Evolutionary conservation across 83 land plant species (phyloP), one percentile per base, ranked within the genome.

Genomic region (Isoetes engelmannii): DNA sequence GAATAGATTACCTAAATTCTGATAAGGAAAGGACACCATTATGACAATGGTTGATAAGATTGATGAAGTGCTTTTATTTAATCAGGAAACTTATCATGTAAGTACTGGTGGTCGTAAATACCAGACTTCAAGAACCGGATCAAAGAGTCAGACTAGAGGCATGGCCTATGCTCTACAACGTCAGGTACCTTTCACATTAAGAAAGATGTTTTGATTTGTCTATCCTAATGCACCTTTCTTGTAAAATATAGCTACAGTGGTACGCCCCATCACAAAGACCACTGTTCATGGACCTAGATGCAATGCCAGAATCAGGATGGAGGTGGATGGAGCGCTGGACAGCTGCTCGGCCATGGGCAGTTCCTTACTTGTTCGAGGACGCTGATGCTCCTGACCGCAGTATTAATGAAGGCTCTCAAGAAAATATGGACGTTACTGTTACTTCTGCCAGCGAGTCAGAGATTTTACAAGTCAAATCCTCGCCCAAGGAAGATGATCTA

Each of bases 261-360:
- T 63, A 77, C 57, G 68, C 71, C 47, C 59, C 80, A 28, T 28
- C 37, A 28, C 56, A 54, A 6, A 65, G 63, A 67, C 84, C 89
- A 57, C 55, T 88, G 66, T 68, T 13, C 13, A 67, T 88, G 6
- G 73, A 79, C 43, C 83, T 76, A 79, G 83, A 61, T n/a, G 57
- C 7, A 7, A 72, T 77, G 4, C 72, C 89, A 21, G 81, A 83
- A 74, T 85, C 92, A 48, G 83, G 77, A 21, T 50, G 65, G 67
- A 78, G 47, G 55, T 88, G 92, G 92, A 62, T 88, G 49, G 84
- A 84, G 28, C 78, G 85, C 9, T 88, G 92, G 92, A 74, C 81
- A 55, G 41, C 7, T 4, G 53, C 78, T 18, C 67, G 45, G 1
- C 67, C 76, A 13, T 73, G 80, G 82, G 57, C 15, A n/a, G n/a